Percentiles rank a stretch among this genome's conserved stretches.
phyloP scores from a whole-genome alignment of 371 early-diverging fungal species.

The Basidiobolus meristosporus region DNA sequence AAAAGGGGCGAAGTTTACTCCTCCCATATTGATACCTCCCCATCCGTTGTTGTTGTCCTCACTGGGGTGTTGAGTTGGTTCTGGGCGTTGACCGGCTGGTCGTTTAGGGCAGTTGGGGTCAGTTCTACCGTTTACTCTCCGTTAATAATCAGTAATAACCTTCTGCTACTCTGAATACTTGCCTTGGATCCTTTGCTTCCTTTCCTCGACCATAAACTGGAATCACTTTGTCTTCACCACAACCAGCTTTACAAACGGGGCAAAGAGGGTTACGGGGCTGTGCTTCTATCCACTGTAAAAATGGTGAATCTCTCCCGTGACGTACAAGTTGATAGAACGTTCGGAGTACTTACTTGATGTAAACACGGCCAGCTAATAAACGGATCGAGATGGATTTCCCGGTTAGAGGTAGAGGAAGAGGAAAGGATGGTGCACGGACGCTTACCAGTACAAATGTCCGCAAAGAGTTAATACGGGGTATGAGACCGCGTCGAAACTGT shows the following conservation, averaged over 20 bases:
- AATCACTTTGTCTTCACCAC: constrained; percentile 57
- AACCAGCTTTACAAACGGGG: constrained; percentile 62
- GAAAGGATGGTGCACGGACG: not conserved
- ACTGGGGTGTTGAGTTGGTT: no score
- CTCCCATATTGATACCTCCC: no score
- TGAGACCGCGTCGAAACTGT: constrained; percentile 43
- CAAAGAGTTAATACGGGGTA: constrained; percentile 54
- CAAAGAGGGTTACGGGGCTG: constrained; percentile 41
- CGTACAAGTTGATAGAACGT: not conserved
- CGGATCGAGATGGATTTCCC: not conserved
- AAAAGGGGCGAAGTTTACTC: no score
- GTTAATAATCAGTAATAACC: no score
- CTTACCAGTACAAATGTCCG: constrained; percentile 51
- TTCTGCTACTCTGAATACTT: no score
- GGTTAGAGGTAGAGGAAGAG: not conserved
- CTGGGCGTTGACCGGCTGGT: no score
- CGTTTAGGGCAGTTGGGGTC: no score
- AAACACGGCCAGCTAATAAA: constrained; percentile 39
- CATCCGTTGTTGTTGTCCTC: no score
- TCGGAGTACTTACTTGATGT: constrained; percentile 14
- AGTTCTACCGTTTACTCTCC: no score
- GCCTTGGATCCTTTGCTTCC: constrained; percentile 52
- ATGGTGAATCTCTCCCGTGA: not conserved
- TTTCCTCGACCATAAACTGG: constrained; percentile 58
- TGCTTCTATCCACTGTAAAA: constrained; percentile 31